Percentiles rank a stretch among this genome's conserved stretches.
Conservation (phyloP, 2,329 filamentous ascomycete genomes). For the Diaporthe citri region DNA sequence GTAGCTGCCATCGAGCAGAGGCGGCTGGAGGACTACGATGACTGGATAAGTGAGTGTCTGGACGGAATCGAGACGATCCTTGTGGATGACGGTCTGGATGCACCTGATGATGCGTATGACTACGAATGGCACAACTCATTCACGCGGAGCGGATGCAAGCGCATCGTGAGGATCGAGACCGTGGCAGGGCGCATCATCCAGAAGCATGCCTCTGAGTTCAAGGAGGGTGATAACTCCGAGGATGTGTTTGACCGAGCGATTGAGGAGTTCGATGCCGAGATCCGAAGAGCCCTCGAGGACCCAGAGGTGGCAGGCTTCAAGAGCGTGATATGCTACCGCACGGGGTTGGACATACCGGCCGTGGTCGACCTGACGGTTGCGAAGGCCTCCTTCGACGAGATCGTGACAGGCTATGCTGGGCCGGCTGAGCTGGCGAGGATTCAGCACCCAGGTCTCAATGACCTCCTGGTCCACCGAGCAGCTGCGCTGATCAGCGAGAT, state of each 20-base stretch:
- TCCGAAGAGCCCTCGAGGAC: constrained; percentile 71
- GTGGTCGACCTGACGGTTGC: constrained; percentile 57
- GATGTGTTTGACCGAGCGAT: constrained; percentile 59
- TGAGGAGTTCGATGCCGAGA: constrained; percentile 62
- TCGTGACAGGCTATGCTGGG: constrained; percentile 50
- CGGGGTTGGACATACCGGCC: constrained; percentile 72
- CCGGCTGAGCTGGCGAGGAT: constrained; percentile 63
- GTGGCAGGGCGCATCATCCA: constrained; percentile 74
- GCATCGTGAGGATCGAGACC: constrained; percentile 83
- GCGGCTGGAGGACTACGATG: constrained; percentile 61
- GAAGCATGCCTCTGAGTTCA: constrained; percentile 52
- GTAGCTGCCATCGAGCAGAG: constrained; percentile 57
- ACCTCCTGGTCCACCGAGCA: constrained; percentile 75
- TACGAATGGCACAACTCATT: constrained; percentile 77
- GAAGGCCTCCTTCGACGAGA: constrained; percentile 53
- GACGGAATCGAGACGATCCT: constrained; percentile 79
- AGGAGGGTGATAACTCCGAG: constrained; percentile 55
- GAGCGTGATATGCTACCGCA: constrained; percentile 84
- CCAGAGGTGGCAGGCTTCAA: constrained; percentile 83
- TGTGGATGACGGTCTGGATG: constrained; percentile 81
- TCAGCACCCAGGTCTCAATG: constrained; percentile 75
- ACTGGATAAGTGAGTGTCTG: constrained; percentile 74
- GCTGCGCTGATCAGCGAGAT: constrained; percentile 68
- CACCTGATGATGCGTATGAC: constrained; percentile 65
- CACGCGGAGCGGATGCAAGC: constrained; percentile 72